Evolutionary conservation across 2,329 filamentous ascomycete genomes (phyloP), one percentile per base, ranked within the genome.

Genomic region (Neoascochyta sp.): DNA sequence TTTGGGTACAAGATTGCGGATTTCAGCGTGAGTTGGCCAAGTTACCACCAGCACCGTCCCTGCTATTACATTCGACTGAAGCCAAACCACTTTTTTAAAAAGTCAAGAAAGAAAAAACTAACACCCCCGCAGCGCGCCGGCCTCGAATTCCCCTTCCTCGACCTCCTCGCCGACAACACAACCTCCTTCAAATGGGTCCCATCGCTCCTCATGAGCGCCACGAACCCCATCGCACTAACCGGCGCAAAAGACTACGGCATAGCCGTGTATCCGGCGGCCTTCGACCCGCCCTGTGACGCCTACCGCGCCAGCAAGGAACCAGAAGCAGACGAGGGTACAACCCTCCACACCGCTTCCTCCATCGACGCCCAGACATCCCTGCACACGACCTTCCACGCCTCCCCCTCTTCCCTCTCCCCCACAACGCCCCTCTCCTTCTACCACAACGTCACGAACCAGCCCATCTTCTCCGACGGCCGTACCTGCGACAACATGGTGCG

Each of bases 111-210:
- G 5, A 9, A 5, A 22, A 27, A 30, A 32, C 45, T 52, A 32
- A 57, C 43, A 16, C 13, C 6, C 3, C 8, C 12, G 4, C 30
- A 76, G 73, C 69, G 69, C 20, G 57, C 68, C 11, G 66, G 69
- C 7, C 67, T 75, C 37, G 68, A 73, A 41, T 78, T 76, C 34
- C 75, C 75, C 1, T 78, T 78, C 48, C 36, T 78, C 20, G 74
- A 76, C 45, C 47, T 74, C 5, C 57, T 75, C 3, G 62, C 64
- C 27, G 71, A 76, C 50, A 69, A 68, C 18, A 57, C 65, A 38
- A 69, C 70, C 1, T 68, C 66, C 3, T 78, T 76, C 57, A 68
- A 68, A 21, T 76, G 70, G 65, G 64, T 63, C 0, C 66, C 66
- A 0, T 63, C 65, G 3, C 63, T 73, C 30, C 53, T 76, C 34